A percentile compares a stretch with the other conserved stretches of the same genome.
Evolutionary conservation across 176 grass and related monocot genomes (phyloP).

Genomic region (Paspalum vaginatum): DNA sequence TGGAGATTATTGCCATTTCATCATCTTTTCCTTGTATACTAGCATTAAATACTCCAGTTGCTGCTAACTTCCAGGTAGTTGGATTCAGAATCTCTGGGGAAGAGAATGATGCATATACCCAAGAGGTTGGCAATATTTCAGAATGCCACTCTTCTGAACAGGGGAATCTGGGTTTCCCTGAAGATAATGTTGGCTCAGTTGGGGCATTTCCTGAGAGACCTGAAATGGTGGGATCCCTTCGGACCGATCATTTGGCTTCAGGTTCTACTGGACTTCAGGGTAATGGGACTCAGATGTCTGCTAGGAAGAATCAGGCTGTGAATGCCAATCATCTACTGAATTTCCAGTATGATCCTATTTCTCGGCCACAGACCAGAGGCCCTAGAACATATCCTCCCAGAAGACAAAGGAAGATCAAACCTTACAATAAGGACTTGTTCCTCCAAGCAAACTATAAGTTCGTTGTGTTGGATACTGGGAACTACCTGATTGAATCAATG

Average conservation of each 20-base stretch:
- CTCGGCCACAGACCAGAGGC: conserved; percentile 58
- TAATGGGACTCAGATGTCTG: conserved; percentile 57
- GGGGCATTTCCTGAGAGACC: conserved; percentile 22
- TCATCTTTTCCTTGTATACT: conserved; percentile 11
- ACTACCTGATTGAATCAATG: conserved; percentile 66
- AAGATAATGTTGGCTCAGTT: conserved; percentile 27
- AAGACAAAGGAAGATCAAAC: conserved; percentile 85
- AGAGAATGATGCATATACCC: conserved; percentile 49
- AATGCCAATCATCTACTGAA: conserved; percentile 95
- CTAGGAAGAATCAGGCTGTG: conserved; percentile 73
- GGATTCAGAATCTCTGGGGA: conserved; percentile 58
- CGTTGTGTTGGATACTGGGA: conserved; percentile 79
- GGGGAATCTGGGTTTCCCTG: conserved; percentile 19
- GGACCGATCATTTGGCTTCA: conserved; percentile 38
- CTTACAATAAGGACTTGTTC: conserved; percentile 96
- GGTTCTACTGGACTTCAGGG: conserved; percentile 43
- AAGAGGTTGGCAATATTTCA: conserved; percentile 50
- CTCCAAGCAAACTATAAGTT: conserved; percentile 99
- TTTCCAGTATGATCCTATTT: conserved; percentile 98
- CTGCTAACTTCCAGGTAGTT: conserved; percentile 62
- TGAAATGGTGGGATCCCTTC: conserved; percentile 39
- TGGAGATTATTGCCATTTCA: conserved; percentile 14
- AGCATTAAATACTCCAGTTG: neutral
- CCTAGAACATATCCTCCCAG: conserved; percentile 72
- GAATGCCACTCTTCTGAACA: conserved; percentile 51